phyloP scores from a whole-genome alignment of 176 grass and related monocot genomes.

The Carex scoparia region DNA sequence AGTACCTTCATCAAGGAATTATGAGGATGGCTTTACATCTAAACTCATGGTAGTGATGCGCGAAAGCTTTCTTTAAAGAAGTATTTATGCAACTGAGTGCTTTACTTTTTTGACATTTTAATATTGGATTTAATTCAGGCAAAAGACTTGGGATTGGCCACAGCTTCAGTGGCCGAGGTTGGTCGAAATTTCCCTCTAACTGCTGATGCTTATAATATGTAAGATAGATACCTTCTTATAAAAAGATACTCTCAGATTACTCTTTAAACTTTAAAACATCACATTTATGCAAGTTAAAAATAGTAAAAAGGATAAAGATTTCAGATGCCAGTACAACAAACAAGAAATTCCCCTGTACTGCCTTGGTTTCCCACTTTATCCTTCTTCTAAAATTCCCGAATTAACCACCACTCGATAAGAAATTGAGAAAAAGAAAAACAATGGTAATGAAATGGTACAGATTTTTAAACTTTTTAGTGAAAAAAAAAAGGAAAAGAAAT shows the following conservation, averaged over 20 bases:
- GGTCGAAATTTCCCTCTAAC: conserved; percentile 48
- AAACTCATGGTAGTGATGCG: conserved; percentile 72
- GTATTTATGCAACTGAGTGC: background rate
- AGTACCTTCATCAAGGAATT: conserved; percentile 79
- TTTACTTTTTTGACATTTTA: background rate
- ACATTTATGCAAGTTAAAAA: conserved; percentile 1
- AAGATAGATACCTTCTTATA: background rate
- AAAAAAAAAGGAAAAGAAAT: background rate
- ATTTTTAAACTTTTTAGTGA: background rate
- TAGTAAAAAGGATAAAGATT: background rate
- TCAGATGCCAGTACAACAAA: background rate
- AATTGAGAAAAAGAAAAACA: conserved; percentile 6
- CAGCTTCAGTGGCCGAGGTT: conserved; percentile 39
- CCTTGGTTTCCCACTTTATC: background rate
- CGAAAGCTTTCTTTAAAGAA: background rate
- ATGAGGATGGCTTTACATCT: conserved; percentile 77
- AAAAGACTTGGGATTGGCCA: conserved; percentile 76
- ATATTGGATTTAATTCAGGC: conserved; percentile 38
- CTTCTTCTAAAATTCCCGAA: background rate
- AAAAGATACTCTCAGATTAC: background rate
- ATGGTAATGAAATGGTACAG: background rate
- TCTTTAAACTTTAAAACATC: background rate
- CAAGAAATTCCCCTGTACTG: background rate
- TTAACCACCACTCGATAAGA: background rate
- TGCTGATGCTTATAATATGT: conserved; percentile 66